Evolutionary conservation across 2,329 filamentous ascomycete genomes (phyloP).

Genomic region (Pseudogymnoascus sp.): DNA sequence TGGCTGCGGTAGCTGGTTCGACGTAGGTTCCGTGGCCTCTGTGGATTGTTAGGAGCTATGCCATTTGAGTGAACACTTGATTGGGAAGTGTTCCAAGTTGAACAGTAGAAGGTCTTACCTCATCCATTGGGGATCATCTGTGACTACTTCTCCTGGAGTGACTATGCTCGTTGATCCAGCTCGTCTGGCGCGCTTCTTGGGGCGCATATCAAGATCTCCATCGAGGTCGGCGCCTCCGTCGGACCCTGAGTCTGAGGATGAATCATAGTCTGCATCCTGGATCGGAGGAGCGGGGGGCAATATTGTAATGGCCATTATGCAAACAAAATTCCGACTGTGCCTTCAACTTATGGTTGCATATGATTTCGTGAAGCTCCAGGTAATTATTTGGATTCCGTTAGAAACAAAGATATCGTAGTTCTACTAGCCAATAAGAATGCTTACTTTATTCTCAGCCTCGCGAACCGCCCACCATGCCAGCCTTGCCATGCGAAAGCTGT

Average conservation of each 20-base stretch:
- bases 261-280: conserved; percentile 14
- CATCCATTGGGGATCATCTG: conserved; percentile 95
- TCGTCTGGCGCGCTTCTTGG: conserved; percentile 32
- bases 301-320: conserved; percentile 28
- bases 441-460: background rate
- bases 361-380: background rate
- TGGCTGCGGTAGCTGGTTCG: conserved; percentile 53
- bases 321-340: background rate
- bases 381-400: background rate
- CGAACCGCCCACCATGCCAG: background rate
- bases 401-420: conserved; percentile 3
- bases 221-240: conserved; percentile 28
- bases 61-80: background rate
- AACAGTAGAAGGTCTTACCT: conserved; percentile 37
- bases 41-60: conserved; percentile 9
- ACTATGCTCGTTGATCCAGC: conserved; percentile 50
- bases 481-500: background rate
- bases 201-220: conserved; percentile 35
- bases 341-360: background rate
- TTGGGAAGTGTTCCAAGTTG: background rate
- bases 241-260: conserved; percentile 14
- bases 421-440: background rate
- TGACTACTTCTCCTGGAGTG: conserved; percentile 83
- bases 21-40: conserved; percentile 92
- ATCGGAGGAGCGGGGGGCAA: conserved; percentile 24